A percentile compares a stretch with the other conserved stretches of the same genome.
These are phyloP conservation scores for Naganishia randhawae DNA, from an alignment of 768 basidiomycete species.

Conservation along the genomic window DNA sequence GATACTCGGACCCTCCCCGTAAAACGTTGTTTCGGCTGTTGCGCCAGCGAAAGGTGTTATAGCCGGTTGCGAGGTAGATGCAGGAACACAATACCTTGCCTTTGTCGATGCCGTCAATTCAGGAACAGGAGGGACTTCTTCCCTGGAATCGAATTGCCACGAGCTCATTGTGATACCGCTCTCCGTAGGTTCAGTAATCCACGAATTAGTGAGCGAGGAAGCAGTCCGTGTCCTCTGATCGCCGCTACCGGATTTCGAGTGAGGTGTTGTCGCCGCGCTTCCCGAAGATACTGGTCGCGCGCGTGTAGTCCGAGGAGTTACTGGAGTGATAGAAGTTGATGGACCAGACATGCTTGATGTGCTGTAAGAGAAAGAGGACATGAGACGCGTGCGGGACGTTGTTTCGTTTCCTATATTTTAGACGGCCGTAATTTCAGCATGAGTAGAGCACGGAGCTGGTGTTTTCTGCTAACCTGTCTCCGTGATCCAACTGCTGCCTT, in stretches of 20 bases:
- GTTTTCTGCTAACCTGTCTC: not conserved
- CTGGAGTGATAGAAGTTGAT: not conserved
- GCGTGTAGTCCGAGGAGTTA: not conserved
- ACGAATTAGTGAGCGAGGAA: conserved; percentile 2
- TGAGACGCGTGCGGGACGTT: not conserved
- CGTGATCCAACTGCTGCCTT: conserved; percentile 10
- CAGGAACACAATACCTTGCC: conserved; percentile 8
- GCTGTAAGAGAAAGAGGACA: conserved; percentile 13
- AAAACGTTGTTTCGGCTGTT: not conserved
- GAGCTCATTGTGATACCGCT: conserved; percentile 17
- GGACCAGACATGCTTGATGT: not conserved
- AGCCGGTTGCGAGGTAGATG: not conserved
- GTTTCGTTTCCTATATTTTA: not conserved
- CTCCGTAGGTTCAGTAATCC: conserved; percentile 25
- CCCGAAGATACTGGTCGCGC: not conserved
- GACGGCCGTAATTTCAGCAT: not conserved
- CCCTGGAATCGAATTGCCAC: conserved; percentile 10
- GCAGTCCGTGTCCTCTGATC: not conserved
- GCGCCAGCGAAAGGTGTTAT: not conserved
- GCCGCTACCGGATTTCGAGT: not conserved
- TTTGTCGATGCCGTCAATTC: conserved; percentile 11
- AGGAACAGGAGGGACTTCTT: not conserved
- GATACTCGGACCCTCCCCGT: conserved; percentile 17
- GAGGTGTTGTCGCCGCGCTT: not conserved
- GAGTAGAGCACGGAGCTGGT: not conserved